A percentile compares a stretch with the other conserved stretches of the same genome.
These are phyloP conservation scores for Datisca glomerata DNA, from an alignment of 306 rosid species.

Conservation along the genomic window DNA sequence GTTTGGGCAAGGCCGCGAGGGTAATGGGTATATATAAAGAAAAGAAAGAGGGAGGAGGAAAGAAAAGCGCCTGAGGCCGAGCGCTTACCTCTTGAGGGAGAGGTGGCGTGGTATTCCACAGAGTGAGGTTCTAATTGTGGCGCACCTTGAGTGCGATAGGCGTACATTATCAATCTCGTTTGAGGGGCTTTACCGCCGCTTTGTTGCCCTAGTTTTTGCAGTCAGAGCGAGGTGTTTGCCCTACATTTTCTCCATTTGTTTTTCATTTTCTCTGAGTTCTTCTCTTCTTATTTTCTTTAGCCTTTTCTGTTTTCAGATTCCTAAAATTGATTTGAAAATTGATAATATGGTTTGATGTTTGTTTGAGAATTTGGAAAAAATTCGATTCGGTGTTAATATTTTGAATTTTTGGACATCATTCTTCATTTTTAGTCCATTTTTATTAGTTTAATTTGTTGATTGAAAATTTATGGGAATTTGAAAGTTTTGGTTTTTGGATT, in stretches of 20 bases:
- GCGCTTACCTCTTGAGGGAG: conserved; percentile 31
- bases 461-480: too few relatives aligned
- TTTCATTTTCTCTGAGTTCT: neutral
- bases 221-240: conserved; percentile 17
- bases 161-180: conserved; percentile 13
- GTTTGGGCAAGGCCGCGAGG: too few relatives aligned
- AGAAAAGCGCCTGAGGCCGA: conserved; percentile 26
- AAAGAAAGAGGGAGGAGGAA: too few relatives aligned
- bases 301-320: neutral
- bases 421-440: too few relatives aligned
- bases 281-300: neutral
- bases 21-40: neutral
- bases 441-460: too few relatives aligned
- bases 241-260: conserved; percentile 8
- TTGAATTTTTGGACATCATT: too few relatives aligned
- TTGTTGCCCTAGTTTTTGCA: conserved; percentile 17
- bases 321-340: neutral
- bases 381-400: neutral
- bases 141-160: conserved; percentile 22
- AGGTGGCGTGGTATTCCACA: conserved; percentile 42
- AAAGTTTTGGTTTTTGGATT: too few relatives aligned
- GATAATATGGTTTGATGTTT: neutral
- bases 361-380: neutral
- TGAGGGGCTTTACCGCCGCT: conserved; percentile 18
- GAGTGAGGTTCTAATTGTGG: conserved; percentile 25